Evolutionary conservation across 495 filamentous ascomycete genomes (phyloP).

Genomic region (Astrothelium macrocarpum): DNA sequence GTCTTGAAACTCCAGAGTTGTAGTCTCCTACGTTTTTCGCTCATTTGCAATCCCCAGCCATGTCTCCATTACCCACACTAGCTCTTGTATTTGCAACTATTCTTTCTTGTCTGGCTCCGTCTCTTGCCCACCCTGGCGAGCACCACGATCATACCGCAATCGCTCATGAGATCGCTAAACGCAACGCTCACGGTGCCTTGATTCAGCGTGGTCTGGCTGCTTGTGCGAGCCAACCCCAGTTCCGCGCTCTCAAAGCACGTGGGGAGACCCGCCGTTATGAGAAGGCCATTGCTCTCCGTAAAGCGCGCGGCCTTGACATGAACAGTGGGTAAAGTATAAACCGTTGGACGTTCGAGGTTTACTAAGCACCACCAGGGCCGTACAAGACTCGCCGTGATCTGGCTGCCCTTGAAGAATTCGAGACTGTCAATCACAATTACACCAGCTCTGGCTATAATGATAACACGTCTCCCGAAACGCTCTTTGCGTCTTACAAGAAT

Average conservation of each 20-base stretch:
- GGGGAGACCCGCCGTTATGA: neutral
- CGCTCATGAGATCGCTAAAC: neutral
- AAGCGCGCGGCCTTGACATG: neutral
- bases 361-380: neutral
- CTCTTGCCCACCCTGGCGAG: neutral
- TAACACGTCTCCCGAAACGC: neutral
- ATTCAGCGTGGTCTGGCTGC: neutral
- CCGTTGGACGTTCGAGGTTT: neutral
- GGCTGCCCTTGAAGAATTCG: neutral
- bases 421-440: constrained; percentile 4
- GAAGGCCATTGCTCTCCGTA: neutral
- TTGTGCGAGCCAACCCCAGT: neutral
- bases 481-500: constrained; percentile 1
- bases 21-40: neutral
- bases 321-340: neutral
- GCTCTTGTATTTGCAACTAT: neutral
- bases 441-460: neutral
- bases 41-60: neutral
- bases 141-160: neutral
- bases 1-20: neutral
- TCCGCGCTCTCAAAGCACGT: neutral
- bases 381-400: neutral
- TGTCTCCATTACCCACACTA: neutral
- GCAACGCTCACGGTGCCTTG: constrained; percentile 1
- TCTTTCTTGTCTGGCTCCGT: neutral